phyloP scores from a whole-genome alignment of 2,329 filamentous ascomycete species.

The Lachnum nothofagi region DNA sequence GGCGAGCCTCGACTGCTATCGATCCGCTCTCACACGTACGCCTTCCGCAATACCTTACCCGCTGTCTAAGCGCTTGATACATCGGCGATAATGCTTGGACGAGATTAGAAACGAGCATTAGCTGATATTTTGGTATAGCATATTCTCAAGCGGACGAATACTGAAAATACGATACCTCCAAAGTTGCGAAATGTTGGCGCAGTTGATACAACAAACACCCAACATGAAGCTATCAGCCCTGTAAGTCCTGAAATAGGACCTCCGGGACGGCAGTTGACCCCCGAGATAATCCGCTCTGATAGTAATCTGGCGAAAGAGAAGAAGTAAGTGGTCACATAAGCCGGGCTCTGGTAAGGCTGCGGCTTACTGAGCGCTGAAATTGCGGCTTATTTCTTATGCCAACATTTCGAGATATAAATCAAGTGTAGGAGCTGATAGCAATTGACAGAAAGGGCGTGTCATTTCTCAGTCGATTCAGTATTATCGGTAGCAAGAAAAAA shows the following conservation, averaged over 20 bases:
- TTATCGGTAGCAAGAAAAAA: constrained; percentile 74
- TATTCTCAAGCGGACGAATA: constrained; percentile 63
- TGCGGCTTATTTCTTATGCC: constrained; percentile 20
- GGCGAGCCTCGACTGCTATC: constrained; percentile 41
- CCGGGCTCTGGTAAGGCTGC: constrained; percentile 2
- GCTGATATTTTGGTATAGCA: constrained; percentile 36
- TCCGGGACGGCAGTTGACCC: constrained; percentile 35
- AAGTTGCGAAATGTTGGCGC: constrained; percentile 46
- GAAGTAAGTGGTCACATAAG: constrained; percentile 48
- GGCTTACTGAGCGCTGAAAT: constrained; percentile 16
- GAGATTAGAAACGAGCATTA: constrained; percentile 3
- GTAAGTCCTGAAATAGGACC: constrained; percentile 23
- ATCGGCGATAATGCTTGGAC: neutral
- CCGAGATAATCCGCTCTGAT: constrained; percentile 28
- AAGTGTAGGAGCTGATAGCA: constrained; percentile 4
- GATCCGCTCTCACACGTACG: constrained; percentile 65
- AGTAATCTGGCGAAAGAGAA: constrained; percentile 49
- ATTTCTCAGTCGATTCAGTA: constrained; percentile 75
- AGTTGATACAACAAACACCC: constrained; percentile 45
- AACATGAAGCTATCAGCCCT: constrained; percentile 23
- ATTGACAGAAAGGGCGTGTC: constrained; percentile 71
- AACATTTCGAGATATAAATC: neutral
- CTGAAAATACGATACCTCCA: constrained; percentile 51
- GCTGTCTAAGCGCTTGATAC: neutral
- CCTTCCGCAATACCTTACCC: constrained; percentile 16